A percentile compares a stretch with the other conserved stretches of the same genome.
phyloP scores from a whole-genome alignment of 108 stramenopile genomes.

The Stephanodiscus minutulus region DNA sequence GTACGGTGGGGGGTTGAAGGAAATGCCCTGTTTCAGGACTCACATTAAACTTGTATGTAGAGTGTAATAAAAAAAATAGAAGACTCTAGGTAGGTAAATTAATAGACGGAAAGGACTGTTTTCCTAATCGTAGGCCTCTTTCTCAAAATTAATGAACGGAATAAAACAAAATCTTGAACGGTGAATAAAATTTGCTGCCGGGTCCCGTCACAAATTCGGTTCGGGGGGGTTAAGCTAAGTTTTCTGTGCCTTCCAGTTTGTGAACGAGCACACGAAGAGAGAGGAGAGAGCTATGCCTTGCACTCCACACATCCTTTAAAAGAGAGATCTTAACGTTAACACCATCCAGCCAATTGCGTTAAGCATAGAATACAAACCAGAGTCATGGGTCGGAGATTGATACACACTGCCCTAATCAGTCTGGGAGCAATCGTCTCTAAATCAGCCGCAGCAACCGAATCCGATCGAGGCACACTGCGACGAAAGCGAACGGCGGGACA shows the following conservation, averaged over 20 bases:
- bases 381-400: background rate
- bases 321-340: background rate
- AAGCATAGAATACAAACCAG: background rate
- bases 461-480: conserved; percentile 7
- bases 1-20: too few relatives aligned
- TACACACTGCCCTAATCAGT: background rate
- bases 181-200: too few relatives aligned
- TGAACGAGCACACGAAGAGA: background rate
- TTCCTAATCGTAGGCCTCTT: too few relatives aligned
- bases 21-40: too few relatives aligned
- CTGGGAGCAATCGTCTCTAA: conserved; percentile 1
- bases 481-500: conserved; percentile 12
- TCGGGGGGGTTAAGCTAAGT: too few relatives aligned
- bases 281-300: background rate
- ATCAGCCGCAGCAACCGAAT: background rate
- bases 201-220: too few relatives aligned
- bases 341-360: background rate
- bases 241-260: too few relatives aligned
- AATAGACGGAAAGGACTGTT: too few relatives aligned
- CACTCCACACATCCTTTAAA: background rate
- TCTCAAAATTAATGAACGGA: too few relatives aligned
- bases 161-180: background rate
- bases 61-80: too few relatives aligned
- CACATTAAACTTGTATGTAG: too few relatives aligned
- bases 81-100: too few relatives aligned